Percentiles rank a stretch among this genome's conserved stretches.
phyloP scores from a whole-genome alignment of 805 yeast genomes.

The Tetrapisispora phaffii region DNA sequence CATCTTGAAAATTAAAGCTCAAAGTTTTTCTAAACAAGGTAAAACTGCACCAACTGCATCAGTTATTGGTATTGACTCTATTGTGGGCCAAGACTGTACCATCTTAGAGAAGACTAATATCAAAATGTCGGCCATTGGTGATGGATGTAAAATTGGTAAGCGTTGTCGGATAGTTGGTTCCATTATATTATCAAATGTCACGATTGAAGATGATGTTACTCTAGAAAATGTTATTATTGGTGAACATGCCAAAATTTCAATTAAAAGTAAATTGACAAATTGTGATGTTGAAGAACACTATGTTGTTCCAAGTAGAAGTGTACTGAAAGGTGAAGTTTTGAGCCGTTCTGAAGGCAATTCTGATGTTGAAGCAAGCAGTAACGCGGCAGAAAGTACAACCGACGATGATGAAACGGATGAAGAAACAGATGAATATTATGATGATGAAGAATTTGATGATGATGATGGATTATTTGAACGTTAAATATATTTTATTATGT shows the following conservation, averaged over 20 bases:
- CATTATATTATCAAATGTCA: conserved; percentile 60
- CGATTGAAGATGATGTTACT: conserved; percentile 64
- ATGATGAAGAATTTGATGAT: conserved; percentile 34
- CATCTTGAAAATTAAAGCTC: conserved; percentile 58
- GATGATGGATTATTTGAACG: conserved; percentile 58
- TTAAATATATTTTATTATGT: conserved; percentile 3
- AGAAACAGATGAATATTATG: conserved; percentile 34
- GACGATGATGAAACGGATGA: conserved; percentile 29
- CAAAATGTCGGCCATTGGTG: conserved; percentile 75
- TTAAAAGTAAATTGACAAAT: conserved; percentile 57
- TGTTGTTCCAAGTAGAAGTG: conserved; percentile 46
- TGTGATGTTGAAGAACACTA: conserved; percentile 82
- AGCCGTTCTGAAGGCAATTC: conserved; percentile 26
- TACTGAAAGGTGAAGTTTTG: conserved; percentile 50
- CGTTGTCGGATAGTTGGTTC: conserved; percentile 85
- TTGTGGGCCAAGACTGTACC: conserved; percentile 56
- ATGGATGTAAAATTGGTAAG: conserved; percentile 66
- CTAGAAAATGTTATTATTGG: conserved; percentile 86
- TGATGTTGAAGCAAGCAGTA: conserved; percentile 17
- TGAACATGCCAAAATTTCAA: conserved; percentile 47
- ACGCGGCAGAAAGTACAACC: conserved; percentile 28
- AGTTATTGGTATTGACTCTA: conserved; percentile 78
- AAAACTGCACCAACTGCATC: conserved; percentile 39
- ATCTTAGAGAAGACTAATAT: conserved; percentile 79
- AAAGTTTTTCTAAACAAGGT: conserved; percentile 23